These are phyloP conservation scores for Talaromyces sp. DNA, from an alignment of 2,329 filamentous ascomycete genomes.

Conservation along the genomic window DNA sequence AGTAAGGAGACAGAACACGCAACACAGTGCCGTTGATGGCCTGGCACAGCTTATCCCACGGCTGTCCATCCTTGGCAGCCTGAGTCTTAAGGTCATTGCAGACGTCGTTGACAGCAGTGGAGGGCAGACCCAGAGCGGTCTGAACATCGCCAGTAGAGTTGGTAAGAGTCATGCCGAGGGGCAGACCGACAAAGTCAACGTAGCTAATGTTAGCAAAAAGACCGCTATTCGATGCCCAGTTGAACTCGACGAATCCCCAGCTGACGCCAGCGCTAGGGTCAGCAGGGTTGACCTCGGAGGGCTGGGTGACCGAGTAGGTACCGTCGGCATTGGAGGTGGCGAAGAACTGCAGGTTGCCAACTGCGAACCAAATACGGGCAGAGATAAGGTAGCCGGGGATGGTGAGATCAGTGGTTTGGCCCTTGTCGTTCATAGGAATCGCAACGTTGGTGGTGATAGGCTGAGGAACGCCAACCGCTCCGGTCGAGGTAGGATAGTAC, in stretches of 20 bases:
- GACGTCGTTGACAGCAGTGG: constrained; percentile 44
- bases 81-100: constrained; percentile 44
- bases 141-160: constrained; percentile 43
- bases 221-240: constrained; percentile 33
- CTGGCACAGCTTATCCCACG: constrained; percentile 51
- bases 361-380: constrained; percentile 45
- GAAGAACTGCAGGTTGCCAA: constrained; percentile 40
- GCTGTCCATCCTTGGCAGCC: constrained; percentile 42
- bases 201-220: constrained; percentile 49
- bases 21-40: constrained; percentile 36
- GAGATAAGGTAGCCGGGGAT: constrained; percentile 39
- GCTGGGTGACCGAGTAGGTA: constrained; percentile 41
- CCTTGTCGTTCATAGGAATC: constrained; percentile 38
- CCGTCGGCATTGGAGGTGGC: constrained; percentile 31
- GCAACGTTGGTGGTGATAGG: constrained; percentile 36
- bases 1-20: constrained; percentile 50
- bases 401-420: constrained; percentile 34
- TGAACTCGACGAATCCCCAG: constrained; percentile 51
- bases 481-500: constrained; percentile 39
- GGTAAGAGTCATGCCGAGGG: constrained; percentile 50
- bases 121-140: constrained; percentile 47
- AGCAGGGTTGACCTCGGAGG: constrained; percentile 40
- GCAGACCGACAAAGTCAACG: constrained; percentile 49
- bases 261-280: constrained; percentile 42
- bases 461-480: constrained; percentile 28